Evolutionary conservation across 441 rosid species (phyloP).

Genomic region (Jatropha multifida): DNA sequence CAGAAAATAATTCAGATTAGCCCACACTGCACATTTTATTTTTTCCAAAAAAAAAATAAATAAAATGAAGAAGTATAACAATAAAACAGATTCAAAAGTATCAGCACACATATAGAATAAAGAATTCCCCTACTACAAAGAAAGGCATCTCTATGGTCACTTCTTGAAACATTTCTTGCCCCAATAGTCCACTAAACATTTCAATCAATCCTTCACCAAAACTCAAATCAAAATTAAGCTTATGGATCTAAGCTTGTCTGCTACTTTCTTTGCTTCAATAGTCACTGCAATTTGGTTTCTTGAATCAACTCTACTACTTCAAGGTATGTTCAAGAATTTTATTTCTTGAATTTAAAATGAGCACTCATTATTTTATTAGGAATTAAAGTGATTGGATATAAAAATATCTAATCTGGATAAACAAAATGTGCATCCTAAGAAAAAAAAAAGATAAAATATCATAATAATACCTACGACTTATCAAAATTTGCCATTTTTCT

Average conservation of each 20-base stretch:
- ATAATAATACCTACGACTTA: not conserved
- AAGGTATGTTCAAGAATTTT: slow-evolving; percentile 24
- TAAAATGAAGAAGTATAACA: not conserved
- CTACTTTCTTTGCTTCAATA: slow-evolving; percentile 23
- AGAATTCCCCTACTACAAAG: slow-evolving; percentile 42
- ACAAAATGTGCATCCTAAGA: too few relatives aligned
- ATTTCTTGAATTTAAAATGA: too few relatives aligned
- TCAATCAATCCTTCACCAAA: slow-evolving; percentile 14
- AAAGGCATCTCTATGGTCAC: slow-evolving; percentile 46
- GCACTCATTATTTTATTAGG: not conserved
- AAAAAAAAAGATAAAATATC: too few relatives aligned
- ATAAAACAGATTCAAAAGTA: slow-evolving; percentile 7
- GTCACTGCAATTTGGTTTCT: slow-evolving; percentile 15
- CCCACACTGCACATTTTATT: not conserved
- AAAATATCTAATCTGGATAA: too few relatives aligned
- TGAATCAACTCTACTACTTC: slow-evolving; percentile 15
- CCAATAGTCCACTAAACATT: slow-evolving; percentile 4
- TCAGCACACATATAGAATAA: not conserved
- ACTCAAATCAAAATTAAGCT: not conserved
- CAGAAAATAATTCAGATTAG: not conserved
- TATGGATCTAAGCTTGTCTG: slow-evolving; percentile 19
- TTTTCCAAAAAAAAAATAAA: too few relatives aligned
- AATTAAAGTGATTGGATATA: not conserved
- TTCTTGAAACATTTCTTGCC: slow-evolving; percentile 23
- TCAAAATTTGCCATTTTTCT: not conserved